These are phyloP conservation scores for Calonectria fujianensis DNA, from an alignment of 2,329 filamentous ascomycete species.

Conservation along the genomic window DNA sequence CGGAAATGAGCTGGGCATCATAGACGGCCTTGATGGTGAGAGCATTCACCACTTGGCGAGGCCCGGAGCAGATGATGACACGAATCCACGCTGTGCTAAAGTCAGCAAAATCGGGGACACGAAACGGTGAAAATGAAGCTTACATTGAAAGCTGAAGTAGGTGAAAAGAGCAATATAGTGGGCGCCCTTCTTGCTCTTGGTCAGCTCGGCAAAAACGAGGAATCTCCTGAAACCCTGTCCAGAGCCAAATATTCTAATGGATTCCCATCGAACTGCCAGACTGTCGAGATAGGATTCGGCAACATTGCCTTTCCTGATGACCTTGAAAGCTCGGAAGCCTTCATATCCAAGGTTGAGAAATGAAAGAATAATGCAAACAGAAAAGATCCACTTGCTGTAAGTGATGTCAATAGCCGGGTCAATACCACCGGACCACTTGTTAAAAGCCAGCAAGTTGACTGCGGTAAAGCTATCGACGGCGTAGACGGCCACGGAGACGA, in stretches of 20 bases:
- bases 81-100: conserved; percentile 83
- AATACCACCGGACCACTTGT: conserved; percentile 91
- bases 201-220: conserved; percentile 92
- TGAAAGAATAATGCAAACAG: conserved; percentile 92
- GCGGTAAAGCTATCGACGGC: conserved; percentile 94
- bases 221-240: conserved; percentile 92
- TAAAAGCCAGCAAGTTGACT: conserved; percentile 91
- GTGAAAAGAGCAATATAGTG: conserved; percentile 94
- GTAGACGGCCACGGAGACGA: conserved; percentile 90
- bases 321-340: conserved; percentile 85
- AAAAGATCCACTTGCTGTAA: conserved; percentile 96
- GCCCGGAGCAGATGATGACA: conserved; percentile 91
- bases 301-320: conserved; percentile 89
- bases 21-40: conserved; percentile 92
- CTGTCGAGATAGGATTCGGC: conserved; percentile 94
- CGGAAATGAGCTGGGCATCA: conserved; percentile 80
- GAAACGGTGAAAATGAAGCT: conserved; percentile 51
- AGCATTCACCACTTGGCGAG: conserved; percentile 92
- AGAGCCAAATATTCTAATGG: conserved; percentile 79
- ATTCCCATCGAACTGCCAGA: conserved; percentile 89
- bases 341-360: conserved; percentile 88
- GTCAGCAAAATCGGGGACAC: conserved; percentile 39
- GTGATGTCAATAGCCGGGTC: conserved; percentile 84
- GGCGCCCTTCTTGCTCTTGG: conserved; percentile 91
- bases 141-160: conserved; percentile 85